These are phyloP conservation scores for Talaromyces ruber DNA, from an alignment of 495 filamentous ascomycete species.

Conservation along the genomic window DNA sequence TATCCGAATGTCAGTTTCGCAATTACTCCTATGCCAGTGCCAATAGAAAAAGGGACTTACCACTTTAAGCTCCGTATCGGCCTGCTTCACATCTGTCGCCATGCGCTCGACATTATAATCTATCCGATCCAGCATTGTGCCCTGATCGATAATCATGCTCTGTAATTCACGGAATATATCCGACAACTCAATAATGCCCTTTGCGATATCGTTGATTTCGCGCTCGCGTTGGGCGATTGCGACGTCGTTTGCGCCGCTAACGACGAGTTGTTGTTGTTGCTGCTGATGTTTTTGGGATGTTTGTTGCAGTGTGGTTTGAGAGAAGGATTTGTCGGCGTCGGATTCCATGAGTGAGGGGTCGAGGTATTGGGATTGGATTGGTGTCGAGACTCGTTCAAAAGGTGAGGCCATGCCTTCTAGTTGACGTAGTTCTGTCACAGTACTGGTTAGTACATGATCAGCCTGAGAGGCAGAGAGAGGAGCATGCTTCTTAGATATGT, in stretches of 20 bases:
- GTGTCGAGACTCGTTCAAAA: conserved; percentile 56
- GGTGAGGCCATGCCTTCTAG: conserved; percentile 58
- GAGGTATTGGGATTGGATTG: conserved; percentile 54
- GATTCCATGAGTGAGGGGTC: conserved; percentile 84
- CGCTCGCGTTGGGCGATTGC: conserved; percentile 86
- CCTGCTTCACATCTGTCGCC: conserved; percentile 79
- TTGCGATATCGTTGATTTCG: conserved; percentile 97
- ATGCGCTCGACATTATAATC: conserved; percentile 97
- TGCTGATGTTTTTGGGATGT: conserved; percentile 44
- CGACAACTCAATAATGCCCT: conserved; percentile 92
- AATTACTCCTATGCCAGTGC: no score
- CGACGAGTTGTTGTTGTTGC: conserved; percentile 7
- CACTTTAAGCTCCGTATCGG: conserved; percentile 83
- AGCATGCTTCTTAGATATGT: conserved; percentile 81
- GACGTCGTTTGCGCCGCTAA: conserved; percentile 68
- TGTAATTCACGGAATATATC: conserved; percentile 96
- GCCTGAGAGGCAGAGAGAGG: not conserved
- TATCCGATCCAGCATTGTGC: conserved; percentile 93
- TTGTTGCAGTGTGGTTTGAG: conserved; percentile 78
- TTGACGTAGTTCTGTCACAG: conserved; percentile 65
- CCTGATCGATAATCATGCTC: conserved; percentile 95
- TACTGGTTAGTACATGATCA: conserved; percentile 8
- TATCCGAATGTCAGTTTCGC: conserved; percentile 13
- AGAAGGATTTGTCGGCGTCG: conserved; percentile 84
- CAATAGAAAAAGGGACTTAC: conserved; percentile 31